Evolutionary conservation across 2,329 filamentous ascomycete genomes (phyloP), one percentile per base, ranked within the genome.

Genomic region (Cladosporium oxysporum): DNA sequence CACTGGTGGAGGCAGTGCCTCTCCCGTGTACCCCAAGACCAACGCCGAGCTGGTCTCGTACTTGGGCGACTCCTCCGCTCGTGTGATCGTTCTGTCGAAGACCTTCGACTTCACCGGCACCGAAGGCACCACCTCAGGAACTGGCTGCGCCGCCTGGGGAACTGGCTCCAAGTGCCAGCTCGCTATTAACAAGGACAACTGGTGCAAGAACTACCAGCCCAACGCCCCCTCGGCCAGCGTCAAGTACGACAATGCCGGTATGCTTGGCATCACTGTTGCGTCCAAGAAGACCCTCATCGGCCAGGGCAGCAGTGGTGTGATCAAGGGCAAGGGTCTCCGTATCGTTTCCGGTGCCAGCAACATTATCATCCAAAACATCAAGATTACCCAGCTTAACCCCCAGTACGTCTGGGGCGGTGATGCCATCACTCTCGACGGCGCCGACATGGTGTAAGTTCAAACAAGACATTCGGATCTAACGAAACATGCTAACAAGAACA

Each of bases 101-200:
- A 72, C 72, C 28, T 59, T 83, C 71, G 82, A 85, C 77, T 87
- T 86, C 79, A 81, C 78, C 41, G 80, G 79, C 50, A 80, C 80
- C 12, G 85, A 87, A 73, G 85, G 85, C 41, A 82, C 79, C 7
- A 78, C 77, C 8, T 83, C 78, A 37, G 80, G 74, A 44, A 80
- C 79, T 18, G 85, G 85, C 31, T 84, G 53, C 35, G 62, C 62
- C 33, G 37, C 57, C 29, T 64, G 69, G 72, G 69, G 67, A 14
- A 86, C 83, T 78, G 85, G 83, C 35, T 84, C 83, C 14, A 81
- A 73, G 4, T 88, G 86, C 76, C 86, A 89, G 79, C 70, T 82
- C 41, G 83, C 86, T 67, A 86, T 88, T 74, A 84, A 87, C 79
- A 79, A 85, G 78, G 76, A 86, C 72, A 71, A 79, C 71, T 85